Evolutionary conservation across 148 eudicot genomes (phyloP).

Genomic region (Rhododendron mucronatum): DNA sequence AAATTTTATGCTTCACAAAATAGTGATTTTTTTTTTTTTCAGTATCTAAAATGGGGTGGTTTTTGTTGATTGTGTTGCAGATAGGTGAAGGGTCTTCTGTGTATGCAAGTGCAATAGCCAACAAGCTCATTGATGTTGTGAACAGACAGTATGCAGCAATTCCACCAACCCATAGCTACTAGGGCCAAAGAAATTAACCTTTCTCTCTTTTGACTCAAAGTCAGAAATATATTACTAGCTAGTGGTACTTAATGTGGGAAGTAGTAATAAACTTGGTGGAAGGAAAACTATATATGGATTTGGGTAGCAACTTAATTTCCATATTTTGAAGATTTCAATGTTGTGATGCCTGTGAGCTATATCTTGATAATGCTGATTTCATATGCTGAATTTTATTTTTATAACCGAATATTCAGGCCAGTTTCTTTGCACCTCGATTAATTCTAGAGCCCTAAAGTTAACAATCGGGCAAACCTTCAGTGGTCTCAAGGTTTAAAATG

Average conservation of each 20-base stretch:
- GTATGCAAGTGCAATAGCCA: constrained; percentile 92
- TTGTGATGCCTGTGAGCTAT: background rate
- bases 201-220: background rate
- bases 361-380: background rate
- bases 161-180: constrained; percentile 29
- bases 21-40: background rate
- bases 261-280: background rate
- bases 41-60: background rate
- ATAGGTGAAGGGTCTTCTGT: constrained; percentile 87
- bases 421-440: too few species aligned
- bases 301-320: background rate
- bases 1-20: background rate
- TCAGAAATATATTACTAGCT: background rate
- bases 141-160: constrained; percentile 60
- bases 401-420: too few species aligned
- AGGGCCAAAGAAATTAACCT: background rate
- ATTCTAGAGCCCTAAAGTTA: too few species aligned
- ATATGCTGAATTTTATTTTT: too few species aligned
- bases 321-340: background rate
- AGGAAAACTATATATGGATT: background rate
- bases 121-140: constrained; percentile 77
- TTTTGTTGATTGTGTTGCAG: constrained; percentile 33
- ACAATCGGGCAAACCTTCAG: background rate
- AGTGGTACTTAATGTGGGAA: background rate
- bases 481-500: too few species aligned